Conservation (phyloP, 2,329 filamentous ascomycete genomes). For the Aspergillus flavus region DNA sequence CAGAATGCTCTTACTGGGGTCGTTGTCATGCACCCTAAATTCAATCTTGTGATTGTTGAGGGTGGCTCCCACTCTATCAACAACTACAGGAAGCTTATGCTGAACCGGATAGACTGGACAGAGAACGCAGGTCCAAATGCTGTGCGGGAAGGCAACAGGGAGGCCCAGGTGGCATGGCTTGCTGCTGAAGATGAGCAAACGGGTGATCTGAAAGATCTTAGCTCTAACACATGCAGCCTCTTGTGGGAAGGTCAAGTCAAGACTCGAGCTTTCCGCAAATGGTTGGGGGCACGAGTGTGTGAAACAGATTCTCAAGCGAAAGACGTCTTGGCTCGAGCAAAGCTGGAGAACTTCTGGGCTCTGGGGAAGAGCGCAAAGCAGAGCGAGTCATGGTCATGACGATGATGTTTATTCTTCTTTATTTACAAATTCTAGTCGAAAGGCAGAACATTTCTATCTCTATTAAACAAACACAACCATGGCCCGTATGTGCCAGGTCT, state of each 20-base stretch:
- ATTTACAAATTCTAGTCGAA: neutral
- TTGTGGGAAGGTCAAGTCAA: slow-evolving; percentile 93
- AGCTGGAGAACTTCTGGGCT: slow-evolving; percentile 96
- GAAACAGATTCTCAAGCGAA: slow-evolving; percentile 89
- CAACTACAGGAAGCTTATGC: slow-evolving; percentile 89
- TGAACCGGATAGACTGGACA: slow-evolving; percentile 91
- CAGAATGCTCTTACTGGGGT: slow-evolving; percentile 83
- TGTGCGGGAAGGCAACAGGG: slow-evolving; percentile 59
- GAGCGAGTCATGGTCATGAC: slow-evolving; percentile 26
- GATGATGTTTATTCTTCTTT: slow-evolving; percentile 14
- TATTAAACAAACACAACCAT: neutral
- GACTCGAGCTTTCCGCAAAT: slow-evolving; percentile 77
- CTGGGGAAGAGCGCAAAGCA: slow-evolving; percentile 70
- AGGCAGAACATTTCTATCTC: neutral
- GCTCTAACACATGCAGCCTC: slow-evolving; percentile 76
- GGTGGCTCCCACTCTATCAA: slow-evolving; percentile 81
- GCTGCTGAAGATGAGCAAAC: slow-evolving; percentile 72
- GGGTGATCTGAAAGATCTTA: slow-evolving; percentile 78
- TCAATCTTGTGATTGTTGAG: slow-evolving; percentile 89
- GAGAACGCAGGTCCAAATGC: slow-evolving; percentile 75
- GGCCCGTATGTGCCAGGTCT: slow-evolving; percentile 1
- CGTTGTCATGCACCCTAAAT: slow-evolving; percentile 87
- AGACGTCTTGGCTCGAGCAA: slow-evolving; percentile 74
- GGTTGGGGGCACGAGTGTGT: slow-evolving; percentile 80
- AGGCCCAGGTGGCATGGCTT: slow-evolving; percentile 71